Percentiles rank a stretch among this genome's conserved stretches.
These are phyloP conservation scores for Physcomitrium patens DNA, from an alignment of 225 moss, liverwort and hornwort genomes.

Conservation along the genomic window DNA sequence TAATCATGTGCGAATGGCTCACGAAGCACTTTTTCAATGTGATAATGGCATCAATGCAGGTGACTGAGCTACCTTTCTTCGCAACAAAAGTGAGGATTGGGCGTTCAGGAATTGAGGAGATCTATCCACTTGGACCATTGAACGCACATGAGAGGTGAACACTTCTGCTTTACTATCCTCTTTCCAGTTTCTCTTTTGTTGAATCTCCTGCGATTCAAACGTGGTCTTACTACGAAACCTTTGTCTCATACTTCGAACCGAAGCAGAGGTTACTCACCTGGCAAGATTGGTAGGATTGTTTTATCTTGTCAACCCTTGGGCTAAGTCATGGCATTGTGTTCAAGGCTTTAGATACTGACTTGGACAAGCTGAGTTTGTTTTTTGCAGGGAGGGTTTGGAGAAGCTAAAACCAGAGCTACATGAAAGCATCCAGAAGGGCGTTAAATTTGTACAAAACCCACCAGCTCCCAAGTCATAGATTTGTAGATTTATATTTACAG, in stretches of 20 bases:
- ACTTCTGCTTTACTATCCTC: not conserved
- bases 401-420: slow-evolving; percentile 73
- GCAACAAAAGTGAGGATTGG: slow-evolving; percentile 93
- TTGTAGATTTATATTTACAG: slow-evolving; percentile 9
- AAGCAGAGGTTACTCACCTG: too few relatives aligned
- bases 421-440: slow-evolving; percentile 91
- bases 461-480: slow-evolving; percentile 50
- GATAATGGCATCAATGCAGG: slow-evolving; percentile 47
- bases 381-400: slow-evolving; percentile 84
- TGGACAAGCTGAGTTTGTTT: slow-evolving; percentile 19
- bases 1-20: slow-evolving; percentile 7
- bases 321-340: too few relatives aligned
- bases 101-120: slow-evolving; percentile 82
- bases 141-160: slow-evolving; percentile 81
- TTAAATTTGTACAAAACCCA: slow-evolving; percentile 69
- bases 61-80: slow-evolving; percentile 94
- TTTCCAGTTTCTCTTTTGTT: not conserved
- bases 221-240: too few relatives aligned
- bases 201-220: not conserved
- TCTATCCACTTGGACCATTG: slow-evolving; percentile 83
- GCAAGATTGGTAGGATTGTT: too few relatives aligned
- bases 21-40: not conserved
- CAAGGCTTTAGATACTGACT: not conserved
- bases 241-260: too few relatives aligned
- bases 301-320: too few relatives aligned